phyloP scores from a whole-genome alignment of 139 green algal species.

The Ostreobium quekettii region DNA sequence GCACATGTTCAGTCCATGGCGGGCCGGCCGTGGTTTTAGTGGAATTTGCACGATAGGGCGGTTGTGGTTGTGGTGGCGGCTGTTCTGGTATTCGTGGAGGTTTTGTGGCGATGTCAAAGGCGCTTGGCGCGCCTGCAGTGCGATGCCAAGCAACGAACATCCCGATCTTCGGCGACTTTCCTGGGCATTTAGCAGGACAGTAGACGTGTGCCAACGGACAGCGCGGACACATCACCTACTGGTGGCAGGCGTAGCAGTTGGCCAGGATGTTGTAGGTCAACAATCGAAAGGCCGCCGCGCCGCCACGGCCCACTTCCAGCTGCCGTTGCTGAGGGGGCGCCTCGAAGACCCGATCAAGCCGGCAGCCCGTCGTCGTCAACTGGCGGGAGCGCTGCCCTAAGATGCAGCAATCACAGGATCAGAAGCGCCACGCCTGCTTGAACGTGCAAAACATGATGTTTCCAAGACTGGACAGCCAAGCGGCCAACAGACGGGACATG shows the following conservation, averaged over 20 bases:
- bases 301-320: neutral
- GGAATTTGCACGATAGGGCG: too few relatives aligned
- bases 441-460: too few relatives aligned
- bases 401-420: neutral
- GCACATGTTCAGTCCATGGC: neutral
- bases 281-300: too few relatives aligned
- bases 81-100: too few relatives aligned
- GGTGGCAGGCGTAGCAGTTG: conserved; percentile 27
- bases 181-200: neutral
- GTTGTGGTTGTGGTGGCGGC: too few relatives aligned
- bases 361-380: neutral
- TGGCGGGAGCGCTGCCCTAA: neutral
- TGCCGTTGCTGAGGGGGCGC: neutral
- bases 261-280: conserved; percentile 49
- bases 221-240: neutral
- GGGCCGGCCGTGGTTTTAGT: conserved; percentile 2
- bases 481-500: too few relatives aligned
- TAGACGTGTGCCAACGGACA: neutral
- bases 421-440: neutral
- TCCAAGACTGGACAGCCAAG: too few relatives aligned
- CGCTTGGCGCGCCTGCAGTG: too few relatives aligned
- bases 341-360: neutral
- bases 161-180: neutral
- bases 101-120: too few relatives aligned
- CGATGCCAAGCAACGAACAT: too few relatives aligned